Evolutionary conservation across 192 early-diverging fungal genomes (phyloP), one percentile per base, ranked within the genome.

Genomic region (Chytriomyces confervae): DNA sequence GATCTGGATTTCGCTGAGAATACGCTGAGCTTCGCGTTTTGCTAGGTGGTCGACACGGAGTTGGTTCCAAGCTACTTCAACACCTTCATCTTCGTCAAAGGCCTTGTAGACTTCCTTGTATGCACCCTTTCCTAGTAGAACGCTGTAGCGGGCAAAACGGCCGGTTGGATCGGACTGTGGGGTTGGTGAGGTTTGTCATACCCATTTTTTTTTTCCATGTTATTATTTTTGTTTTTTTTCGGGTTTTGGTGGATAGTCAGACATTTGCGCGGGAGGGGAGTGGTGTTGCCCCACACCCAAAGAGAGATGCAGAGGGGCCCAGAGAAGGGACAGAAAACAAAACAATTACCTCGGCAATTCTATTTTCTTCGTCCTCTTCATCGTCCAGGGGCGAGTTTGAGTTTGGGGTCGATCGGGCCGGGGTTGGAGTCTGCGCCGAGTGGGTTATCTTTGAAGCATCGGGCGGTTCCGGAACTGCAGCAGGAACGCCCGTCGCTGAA

Each of bases 31-130:
- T n/a, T 88, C 86, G 11, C 71, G 81, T 61, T 81, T 83, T 7
- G 48, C 53, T 0, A 79, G 49, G 65, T 81, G 65, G 61, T 91
- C 84, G 65, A 91, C 77, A 29, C 91, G 89, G 44, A 94, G 85
- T 77, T 91, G 91, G 83, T 95, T 95, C 94, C 94, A 95, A 36
- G 94, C 94, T 11, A 95, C 93, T 80, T 95, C 94, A 46, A 95
- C 91, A 64, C 94, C 94, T 73, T 95, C 92, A 69, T 95, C 94
- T 50, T 92, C 87, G 81, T 95, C 94, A 79, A 94, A 92, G 47
- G 91, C 92, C 79, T 94, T 94, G 85, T 87, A 95, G 7, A 95
- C 94, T 72, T 93, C 90, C 79, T 95, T 95, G 85, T 93, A 94
- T 8, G 94, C 94, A 6, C 94, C 94, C 78, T 91, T 92, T 49